Evolutionary conservation across 1,284 basidiomycete species (phyloP), one percentile per base, ranked within the genome.

Genomic region (Fomitopsis pinicola): DNA sequence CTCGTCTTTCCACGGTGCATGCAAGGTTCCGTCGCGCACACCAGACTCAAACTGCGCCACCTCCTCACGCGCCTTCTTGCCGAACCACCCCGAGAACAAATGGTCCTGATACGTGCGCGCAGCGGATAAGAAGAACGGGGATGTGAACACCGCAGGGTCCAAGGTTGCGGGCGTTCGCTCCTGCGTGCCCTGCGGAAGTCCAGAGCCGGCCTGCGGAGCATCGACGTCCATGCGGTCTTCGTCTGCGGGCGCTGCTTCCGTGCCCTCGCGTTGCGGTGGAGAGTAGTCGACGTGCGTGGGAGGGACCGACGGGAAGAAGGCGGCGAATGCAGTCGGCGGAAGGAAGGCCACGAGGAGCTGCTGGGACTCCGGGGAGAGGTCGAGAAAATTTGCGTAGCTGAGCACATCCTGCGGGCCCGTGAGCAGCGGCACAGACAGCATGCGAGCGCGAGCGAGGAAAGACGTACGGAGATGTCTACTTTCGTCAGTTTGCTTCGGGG

Each of bases 1-100:
- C 52, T 86, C 82, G 67, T 87, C 85, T 67, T 87, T 87, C 83
- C 83, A 86, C 26, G 82, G 76, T 10, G 80, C 83, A 53, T 82
- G 78, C 55, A 83, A 58, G 8, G 72, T 77, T 0, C 84, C 84
- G 26, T 74, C 69, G 2, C 66, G 64, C 26, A 84, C 73, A 14
- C 80, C 80, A 19, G 72, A 69, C 53, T 75, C 63, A 66, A 80
- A 85, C 61, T 76, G 70, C 33, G 68, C 65, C 3, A 84, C 74
- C 60, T 79, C 78, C 36, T 75, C 76, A 9, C 64, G 63, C 57
- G 84, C 82, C 2, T 76, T 68, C 38, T 76, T 73, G 3, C 78
- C 77, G 55, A 82, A 72, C 81, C 82, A 85, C 42, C 80, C 78
- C 0, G 80, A 79, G 67, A 74, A 82, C 2, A 86, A 70, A 59